phyloP scores from a whole-genome alignment of 345 rosid genomes.

The Hirschfeldia incana region DNA sequence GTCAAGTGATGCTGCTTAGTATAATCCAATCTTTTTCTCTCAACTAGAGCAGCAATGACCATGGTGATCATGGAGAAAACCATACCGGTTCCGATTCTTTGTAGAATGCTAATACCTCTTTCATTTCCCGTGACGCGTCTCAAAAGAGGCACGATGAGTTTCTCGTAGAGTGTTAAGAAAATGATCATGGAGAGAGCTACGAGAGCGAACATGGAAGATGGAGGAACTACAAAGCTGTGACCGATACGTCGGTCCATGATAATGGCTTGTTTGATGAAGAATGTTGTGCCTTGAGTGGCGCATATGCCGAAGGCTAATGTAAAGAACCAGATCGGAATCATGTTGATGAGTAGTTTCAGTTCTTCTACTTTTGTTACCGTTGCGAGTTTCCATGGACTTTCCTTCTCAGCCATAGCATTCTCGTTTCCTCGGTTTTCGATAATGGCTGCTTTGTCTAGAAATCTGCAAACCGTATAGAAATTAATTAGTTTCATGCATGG shows the following conservation, averaged over 20 bases:
- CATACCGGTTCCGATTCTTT: not conserved
- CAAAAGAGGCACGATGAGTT: not conserved
- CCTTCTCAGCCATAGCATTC: not conserved
- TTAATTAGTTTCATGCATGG: not conserved
- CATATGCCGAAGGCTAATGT: not conserved
- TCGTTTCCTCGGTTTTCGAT: not conserved
- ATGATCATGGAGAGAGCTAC: not conserved
- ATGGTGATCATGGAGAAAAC: not conserved
- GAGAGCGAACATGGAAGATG: not conserved
- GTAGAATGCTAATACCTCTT: not conserved
- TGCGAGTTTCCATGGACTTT: not conserved
- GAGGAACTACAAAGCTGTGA: not conserved
- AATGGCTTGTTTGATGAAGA: not conserved
- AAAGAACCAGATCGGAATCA: not conserved
- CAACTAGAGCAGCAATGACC: not conserved
- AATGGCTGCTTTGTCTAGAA: not conserved
- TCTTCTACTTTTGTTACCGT: not conserved
- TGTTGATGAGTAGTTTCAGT: not conserved
- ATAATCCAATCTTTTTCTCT: not conserved
- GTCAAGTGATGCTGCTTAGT: not conserved
- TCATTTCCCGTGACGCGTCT: not conserved
- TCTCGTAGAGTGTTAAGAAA: not conserved
- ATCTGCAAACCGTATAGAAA: not conserved
- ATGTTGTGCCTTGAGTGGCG: not conserved
- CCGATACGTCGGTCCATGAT: not conserved